Conservation (phyloP, 208 protist species). For the Trypanosoma scelopori region DNA sequence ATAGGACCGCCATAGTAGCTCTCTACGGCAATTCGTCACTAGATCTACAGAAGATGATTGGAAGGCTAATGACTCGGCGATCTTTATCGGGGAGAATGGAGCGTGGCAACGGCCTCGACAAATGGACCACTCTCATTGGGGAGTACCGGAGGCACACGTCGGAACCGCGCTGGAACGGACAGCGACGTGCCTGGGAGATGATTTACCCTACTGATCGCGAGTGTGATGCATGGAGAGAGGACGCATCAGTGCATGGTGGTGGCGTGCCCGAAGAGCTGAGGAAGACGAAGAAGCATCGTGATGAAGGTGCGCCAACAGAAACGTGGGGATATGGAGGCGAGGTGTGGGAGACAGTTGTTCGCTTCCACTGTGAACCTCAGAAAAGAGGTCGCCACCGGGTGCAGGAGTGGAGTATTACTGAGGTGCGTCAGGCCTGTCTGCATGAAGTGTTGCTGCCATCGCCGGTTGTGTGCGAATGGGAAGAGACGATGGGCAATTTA, state of each 20-base stretch:
- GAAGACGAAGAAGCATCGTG: too few species aligned
- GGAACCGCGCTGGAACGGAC: conserved; percentile 53
- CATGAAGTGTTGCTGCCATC: conserved; percentile 61
- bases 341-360: conserved; percentile 69
- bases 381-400: background rate
- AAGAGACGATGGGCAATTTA: conserved; percentile 59
- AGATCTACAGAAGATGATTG: background rate
- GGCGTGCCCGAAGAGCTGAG: too few species aligned
- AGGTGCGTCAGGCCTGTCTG: conserved; percentile 60
- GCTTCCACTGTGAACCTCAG: conserved; percentile 42
- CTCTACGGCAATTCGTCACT: conserved; percentile 1
- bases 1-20: conserved; percentile 32
- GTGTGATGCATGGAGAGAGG: conserved; percentile 7
- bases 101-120: background rate
- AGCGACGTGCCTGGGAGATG: conserved; percentile 65
- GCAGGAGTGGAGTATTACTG: conserved; percentile 56
- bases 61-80: conserved; percentile 1
- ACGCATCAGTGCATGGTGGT: background rate
- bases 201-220: conserved; percentile 49
- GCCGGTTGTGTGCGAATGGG: conserved; percentile 74
- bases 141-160: conserved; percentile 43
- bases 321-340: background rate
- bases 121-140: conserved; percentile 43
- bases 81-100: background rate
- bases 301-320: background rate